phyloP scores from a whole-genome alignment of 169 alveolate genomes.

The Miamiensis avidus region DNA sequence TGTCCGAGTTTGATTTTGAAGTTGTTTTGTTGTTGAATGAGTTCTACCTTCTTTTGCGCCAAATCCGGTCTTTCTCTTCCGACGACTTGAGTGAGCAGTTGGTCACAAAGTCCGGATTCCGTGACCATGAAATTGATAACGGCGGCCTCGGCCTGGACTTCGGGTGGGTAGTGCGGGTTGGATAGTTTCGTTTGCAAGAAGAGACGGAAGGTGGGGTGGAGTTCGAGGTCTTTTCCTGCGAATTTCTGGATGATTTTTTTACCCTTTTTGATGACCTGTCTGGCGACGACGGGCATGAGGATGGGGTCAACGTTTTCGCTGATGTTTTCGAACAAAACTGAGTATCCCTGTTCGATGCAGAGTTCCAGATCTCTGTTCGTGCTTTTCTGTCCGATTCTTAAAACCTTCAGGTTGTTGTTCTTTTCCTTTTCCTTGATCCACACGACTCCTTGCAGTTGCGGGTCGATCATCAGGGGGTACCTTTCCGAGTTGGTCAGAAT shows the following conservation, averaged over 20 bases:
- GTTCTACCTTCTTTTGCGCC: slow-evolving; percentile 88
- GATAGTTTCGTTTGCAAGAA: slow-evolving; percentile 93
- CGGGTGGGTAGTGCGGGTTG: slow-evolving; percentile 97
- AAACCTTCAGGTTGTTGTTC: slow-evolving; percentile 84
- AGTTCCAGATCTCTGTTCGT: slow-evolving; percentile 86
- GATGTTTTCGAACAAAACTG: slow-evolving; percentile 93
- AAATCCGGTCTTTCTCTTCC: slow-evolving; percentile 94
- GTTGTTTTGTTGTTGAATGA: slow-evolving; percentile 94
- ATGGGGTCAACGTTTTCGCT: slow-evolving; percentile 94
- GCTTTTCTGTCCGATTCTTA: slow-evolving; percentile 82
- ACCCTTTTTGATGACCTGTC: slow-evolving; percentile 92
- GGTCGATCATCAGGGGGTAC: slow-evolving; percentile 96
- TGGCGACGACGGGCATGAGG: slow-evolving; percentile 92
- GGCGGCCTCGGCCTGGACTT: slow-evolving; percentile 94
- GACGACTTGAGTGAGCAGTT: slow-evolving; percentile 92
- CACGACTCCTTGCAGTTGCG: slow-evolving; percentile 95
- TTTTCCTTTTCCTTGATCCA: slow-evolving; percentile 95
- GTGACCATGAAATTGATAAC: slow-evolving; percentile 95
- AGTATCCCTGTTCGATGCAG: slow-evolving; percentile 84
- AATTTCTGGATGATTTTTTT: slow-evolving; percentile 85
- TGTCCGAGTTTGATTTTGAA: slow-evolving; percentile 93
- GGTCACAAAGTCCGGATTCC: slow-evolving; percentile 95
- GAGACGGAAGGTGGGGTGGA: slow-evolving; percentile 87
- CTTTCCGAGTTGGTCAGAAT: slow-evolving; percentile 93
- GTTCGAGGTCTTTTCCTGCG: slow-evolving; percentile 91